phyloP scores from a whole-genome alignment of 352 stramenopile genomes.

The Globisporangium paddicum region DNA sequence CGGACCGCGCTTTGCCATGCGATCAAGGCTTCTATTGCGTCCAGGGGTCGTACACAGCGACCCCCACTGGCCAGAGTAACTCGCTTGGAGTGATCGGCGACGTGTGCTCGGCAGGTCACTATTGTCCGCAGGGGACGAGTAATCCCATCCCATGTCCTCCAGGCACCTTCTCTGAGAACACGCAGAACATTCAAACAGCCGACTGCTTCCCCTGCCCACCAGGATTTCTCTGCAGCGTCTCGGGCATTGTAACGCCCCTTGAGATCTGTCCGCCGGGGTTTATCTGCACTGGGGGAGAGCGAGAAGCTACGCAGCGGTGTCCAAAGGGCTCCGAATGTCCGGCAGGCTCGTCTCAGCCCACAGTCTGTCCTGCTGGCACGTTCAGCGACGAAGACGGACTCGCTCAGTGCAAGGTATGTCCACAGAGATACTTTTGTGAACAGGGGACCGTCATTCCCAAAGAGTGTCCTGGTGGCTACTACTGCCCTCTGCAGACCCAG shows the following conservation, averaged over 20 bases:
- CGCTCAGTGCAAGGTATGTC: conserved; percentile 62
- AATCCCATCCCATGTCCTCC: conserved; percentile 77
- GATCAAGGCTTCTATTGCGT: conserved; percentile 85
- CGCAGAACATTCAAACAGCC: conserved; percentile 41
- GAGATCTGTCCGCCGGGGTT: conserved; percentile 52
- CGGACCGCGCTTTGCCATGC: conserved; percentile 61
- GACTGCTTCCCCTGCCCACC: conserved; percentile 69
- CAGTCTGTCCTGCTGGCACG: conserved; percentile 53
- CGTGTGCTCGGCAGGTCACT: conserved; percentile 66
- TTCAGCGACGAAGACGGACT: conserved; percentile 61
- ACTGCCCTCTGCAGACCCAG: conserved; percentile 59
- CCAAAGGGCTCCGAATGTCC: conserved; percentile 75
- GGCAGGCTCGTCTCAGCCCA: conserved; percentile 40
- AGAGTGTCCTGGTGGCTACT: conserved; percentile 67
- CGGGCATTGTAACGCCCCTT: conserved; percentile 38
- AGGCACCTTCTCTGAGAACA: conserved; percentile 64
- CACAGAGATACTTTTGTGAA: conserved; percentile 67
- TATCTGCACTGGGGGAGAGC: conserved; percentile 58
- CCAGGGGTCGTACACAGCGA: conserved; percentile 76
- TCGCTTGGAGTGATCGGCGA: conserved; percentile 69
- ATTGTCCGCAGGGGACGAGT: conserved; percentile 72
- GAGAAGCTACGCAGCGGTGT: conserved; percentile 47
- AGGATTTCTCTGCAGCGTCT: conserved; percentile 55
- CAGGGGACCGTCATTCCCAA: conserved; percentile 31
- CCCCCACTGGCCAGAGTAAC: conserved; percentile 66